Base-by-base conservation (phyloP, 2,329 filamentous ascomycete species). In the Fusarium xylarioides region DNA sequence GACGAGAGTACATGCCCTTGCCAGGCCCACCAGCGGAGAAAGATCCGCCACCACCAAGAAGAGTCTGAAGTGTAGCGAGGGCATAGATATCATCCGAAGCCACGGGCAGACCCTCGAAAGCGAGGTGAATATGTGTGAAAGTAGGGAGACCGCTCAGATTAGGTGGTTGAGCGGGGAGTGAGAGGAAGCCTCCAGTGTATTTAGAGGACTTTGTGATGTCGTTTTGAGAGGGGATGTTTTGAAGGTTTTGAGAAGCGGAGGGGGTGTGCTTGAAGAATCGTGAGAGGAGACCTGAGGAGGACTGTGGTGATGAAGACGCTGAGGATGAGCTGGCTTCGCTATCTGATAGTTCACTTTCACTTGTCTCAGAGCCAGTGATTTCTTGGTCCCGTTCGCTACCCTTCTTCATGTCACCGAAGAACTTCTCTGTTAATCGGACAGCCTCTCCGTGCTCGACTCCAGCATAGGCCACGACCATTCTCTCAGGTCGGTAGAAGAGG, bases 1-100 rank as follows among this genome's bases (percentile, higher is more conserved):
- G 90, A 18, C 96, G 92, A 42, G 94, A 97, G 87, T 98, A 98
- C 96, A 99, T 99, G 81, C 96, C 96, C 86, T 99, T 99, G 59
- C 96, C 96, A 9, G 96, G 96, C 0, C 96, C 96, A 77, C 96
- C 96, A 60, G 96, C 96, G 21, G 94, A 97, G 86, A 99, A 99
- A 63, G 95, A 98, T 30, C 96, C 96, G 54, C 96, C 96, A 53
- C 96, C 96, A 65, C 96, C 96, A 38, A 99, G 93, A 15, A 99
- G 92, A 3, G 95, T 98, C 83, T 98, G 97, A 3, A 99, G 88
- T 2, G 95, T 97, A 11, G 96, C 96, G 49, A 98, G 91, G 23
- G 96, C 95, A 84, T 98, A 99, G 78, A 99, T 98, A 81, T 98
- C 95, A 18, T 94, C 91, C 6, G 93, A 95, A 28, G 90, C 91